Conservation (phyloP, 108 stramenopile species). For the Skeletonema potamos region DNA sequence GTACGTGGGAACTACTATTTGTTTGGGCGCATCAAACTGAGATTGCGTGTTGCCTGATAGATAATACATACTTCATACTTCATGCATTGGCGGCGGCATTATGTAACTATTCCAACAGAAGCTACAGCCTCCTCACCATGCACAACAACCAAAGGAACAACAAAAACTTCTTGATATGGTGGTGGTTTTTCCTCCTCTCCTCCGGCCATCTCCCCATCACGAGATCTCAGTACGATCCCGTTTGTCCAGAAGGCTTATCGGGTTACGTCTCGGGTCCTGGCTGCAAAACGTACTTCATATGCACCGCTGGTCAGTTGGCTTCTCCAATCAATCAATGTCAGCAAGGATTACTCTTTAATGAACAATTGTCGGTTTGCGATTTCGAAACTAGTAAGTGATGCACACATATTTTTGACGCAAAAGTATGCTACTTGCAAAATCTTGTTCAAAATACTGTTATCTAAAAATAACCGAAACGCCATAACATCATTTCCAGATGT, state of each 20-base stretch:
- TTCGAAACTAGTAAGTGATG: constrained; percentile 1
- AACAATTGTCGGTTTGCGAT: constrained; percentile 15
- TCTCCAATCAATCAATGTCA: constrained; percentile 1
- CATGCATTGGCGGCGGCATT: neutral
- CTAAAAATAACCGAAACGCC: too few relatives aligned
- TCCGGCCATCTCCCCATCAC: neutral
- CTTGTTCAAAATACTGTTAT: too few relatives aligned
- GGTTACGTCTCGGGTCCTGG: constrained; percentile 23
- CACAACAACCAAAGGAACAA: neutral
- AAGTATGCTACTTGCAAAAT: neutral
- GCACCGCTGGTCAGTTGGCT: neutral
- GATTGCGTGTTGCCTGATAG: too few relatives aligned
- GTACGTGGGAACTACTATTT: too few relatives aligned
- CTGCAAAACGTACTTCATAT: constrained; percentile 27
- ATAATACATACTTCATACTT: too few relatives aligned
- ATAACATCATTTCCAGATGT: neutral
- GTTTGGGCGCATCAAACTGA: too few relatives aligned
- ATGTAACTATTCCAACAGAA: neutral
- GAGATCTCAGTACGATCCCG: neutral
- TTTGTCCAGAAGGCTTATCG: neutral
- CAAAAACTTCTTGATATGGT: neutral
- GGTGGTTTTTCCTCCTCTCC: neutral
- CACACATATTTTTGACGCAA: neutral
- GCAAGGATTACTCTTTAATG: constrained; percentile 17
- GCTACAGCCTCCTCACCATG: neutral